Percentiles rank a stretch among this genome's conserved stretches.
Conservation (phyloP, 805 yeast genomes). For the Pichia cephalocereana region DNA sequence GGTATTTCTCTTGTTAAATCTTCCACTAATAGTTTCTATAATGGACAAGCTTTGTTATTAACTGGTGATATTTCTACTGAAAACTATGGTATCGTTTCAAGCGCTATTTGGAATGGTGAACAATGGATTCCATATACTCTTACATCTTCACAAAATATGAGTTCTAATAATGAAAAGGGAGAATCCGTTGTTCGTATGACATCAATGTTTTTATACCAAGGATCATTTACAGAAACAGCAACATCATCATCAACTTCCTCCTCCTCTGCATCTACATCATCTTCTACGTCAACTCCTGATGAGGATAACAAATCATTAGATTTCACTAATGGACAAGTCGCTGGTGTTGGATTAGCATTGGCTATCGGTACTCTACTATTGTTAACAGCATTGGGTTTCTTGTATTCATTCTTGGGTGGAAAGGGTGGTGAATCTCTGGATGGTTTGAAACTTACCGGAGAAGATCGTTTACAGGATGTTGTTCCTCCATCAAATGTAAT, state of each 20-base stretch:
- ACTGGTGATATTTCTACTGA: slow-evolving; percentile 46
- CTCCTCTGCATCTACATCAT: slow-evolving; percentile 1
- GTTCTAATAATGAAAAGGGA: slow-evolving; percentile 16
- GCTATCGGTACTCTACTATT: slow-evolving; percentile 44
- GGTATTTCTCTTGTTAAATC: slow-evolving; percentile 28
- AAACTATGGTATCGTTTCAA: slow-evolving; percentile 46
- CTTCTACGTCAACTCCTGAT: slow-evolving; percentile 5
- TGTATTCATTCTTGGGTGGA: slow-evolving; percentile 25
- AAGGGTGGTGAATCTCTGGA: slow-evolving; percentile 30
- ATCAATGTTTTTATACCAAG: slow-evolving; percentile 27
- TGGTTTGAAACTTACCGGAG: slow-evolving; percentile 42
- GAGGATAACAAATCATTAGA: slow-evolving; percentile 5
- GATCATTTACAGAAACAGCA: slow-evolving; percentile 21
- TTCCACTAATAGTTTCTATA: slow-evolving; percentile 28
- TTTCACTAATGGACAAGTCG: slow-evolving; percentile 53
- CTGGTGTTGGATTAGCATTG: slow-evolving; percentile 58
- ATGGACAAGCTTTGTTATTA: slow-evolving; percentile 40
- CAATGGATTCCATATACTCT: slow-evolving; percentile 59
- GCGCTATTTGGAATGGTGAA: slow-evolving; percentile 58
- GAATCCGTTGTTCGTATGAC: slow-evolving; percentile 29
- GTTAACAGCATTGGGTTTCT: slow-evolving; percentile 32
- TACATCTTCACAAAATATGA: slow-evolving; percentile 26
- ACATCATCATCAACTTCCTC: slow-evolving; percentile 11
- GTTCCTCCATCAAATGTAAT: slow-evolving; percentile 32
- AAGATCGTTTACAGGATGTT: slow-evolving; percentile 43